Evolutionary conservation across 2,329 filamentous ascomycete genomes (phyloP).

Genomic region (Alternaria consortialis): DNA sequence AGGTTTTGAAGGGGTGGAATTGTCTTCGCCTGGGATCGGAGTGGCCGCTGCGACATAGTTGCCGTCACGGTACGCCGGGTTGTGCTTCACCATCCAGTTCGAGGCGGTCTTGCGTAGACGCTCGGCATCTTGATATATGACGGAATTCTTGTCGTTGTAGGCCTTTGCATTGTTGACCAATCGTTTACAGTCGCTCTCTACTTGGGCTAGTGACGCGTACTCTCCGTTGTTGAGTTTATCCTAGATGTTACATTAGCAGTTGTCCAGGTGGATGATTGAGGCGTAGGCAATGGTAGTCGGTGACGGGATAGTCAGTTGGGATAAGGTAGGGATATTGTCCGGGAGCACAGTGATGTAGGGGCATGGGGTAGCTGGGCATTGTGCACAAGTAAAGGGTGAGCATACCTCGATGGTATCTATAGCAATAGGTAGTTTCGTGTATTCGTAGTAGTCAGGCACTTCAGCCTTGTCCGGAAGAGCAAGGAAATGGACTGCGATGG

Average conservation of each 20-base stretch:
- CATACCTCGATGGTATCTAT: constrained; percentile 75
- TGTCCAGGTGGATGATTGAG: neutral
- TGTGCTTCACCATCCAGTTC: constrained; percentile 86
- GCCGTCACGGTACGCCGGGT: constrained; percentile 78
- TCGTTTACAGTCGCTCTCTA: constrained; percentile 87
- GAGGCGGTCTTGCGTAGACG: constrained; percentile 84
- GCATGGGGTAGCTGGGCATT: constrained; percentile 2
- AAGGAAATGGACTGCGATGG: constrained; percentile 79
- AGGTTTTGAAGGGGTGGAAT: constrained; percentile 42
- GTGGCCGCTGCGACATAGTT: constrained; percentile 76
- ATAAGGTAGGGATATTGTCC: neutral
- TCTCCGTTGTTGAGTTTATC: constrained; percentile 72
- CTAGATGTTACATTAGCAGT: constrained; percentile 37
- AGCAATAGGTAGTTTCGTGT: constrained; percentile 80
- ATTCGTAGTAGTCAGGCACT: constrained; percentile 79
- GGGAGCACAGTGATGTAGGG: neutral
- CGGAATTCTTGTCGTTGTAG: constrained; percentile 77
- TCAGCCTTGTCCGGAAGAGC: constrained; percentile 69
- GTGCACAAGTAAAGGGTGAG: neutral
- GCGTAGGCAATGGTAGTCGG: neutral
- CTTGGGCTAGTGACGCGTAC: constrained; percentile 74
- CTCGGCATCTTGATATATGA: constrained; percentile 84
- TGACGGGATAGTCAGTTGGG: neutral
- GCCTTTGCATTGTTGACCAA: constrained; percentile 89
- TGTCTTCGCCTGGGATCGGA: constrained; percentile 69